Base-by-base conservation (phyloP, 2,329 filamentous ascomycete genomes). In the Xylaria sp. region DNA sequence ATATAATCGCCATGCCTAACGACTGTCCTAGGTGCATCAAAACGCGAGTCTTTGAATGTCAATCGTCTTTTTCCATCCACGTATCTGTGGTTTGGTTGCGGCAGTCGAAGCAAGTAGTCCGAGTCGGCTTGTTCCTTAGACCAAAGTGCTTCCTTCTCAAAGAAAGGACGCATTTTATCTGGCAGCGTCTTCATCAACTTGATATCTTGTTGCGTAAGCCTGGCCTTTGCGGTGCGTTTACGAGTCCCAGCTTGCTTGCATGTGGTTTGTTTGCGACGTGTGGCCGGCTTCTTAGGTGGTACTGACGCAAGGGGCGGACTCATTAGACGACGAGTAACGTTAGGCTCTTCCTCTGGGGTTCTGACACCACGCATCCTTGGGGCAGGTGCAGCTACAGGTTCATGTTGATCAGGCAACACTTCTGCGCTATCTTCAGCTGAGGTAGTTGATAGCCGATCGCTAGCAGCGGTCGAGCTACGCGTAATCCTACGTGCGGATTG, bases 41-140 rank as follows among this genome's bases (percentile, higher is more conserved):
- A 71, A 34, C 69, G 66, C 8, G 14, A 53, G 12, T 67, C 59
- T 39, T 60, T 19, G 17, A 34, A 36, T 24, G 6, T 12, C 9
- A 67, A n/a, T 32, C 63, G 60, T 36, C 51, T n/a, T 36, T 32
- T 67, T 27, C 12, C 53, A 36, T 65, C 54, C 32, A 71, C 54
- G 21, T 71, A 71, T 65, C 12, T 62, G 12, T 69, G 64, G 2
- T 63, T 51, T 34, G 64, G 39, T 9, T 1, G 30, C 9, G 69
- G 69, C 27, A 61, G 42, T 27, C 14, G 19, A 17, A 71, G 67
- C 53, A 71, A 6, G 30, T 36, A 60, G 30, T 71, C 67, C 4
- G 30, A 61, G 36, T 53, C 45, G 17, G 60, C 64, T 34, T 21
- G n/a, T 34, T 24, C 53, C 2, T 67, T 45, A 21, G 53, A 27